Conservation (phyloP, 2,329 filamentous ascomycete genomes). For the Exophiala calicioides region DNA sequence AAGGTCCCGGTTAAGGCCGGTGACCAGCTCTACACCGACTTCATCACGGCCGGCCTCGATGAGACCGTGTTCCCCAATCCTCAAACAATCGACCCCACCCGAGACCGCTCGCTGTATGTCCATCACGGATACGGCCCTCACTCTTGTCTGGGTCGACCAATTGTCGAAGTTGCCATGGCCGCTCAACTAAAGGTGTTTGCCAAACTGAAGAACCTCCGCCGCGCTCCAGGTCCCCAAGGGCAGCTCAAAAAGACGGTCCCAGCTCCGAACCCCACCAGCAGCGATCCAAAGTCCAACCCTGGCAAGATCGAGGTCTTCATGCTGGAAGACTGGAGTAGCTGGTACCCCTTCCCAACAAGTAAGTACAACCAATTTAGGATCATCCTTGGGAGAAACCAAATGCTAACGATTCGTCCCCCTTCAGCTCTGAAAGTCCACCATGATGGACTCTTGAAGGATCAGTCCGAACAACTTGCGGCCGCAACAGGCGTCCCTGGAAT, state of each 20-base stretch:
- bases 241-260: constrained; percentile 43
- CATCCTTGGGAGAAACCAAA: background rate
- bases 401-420: constrained; percentile 8
- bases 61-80: constrained; percentile 42
- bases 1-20: constrained; percentile 23
- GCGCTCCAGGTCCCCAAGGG: constrained; percentile 44
- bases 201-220: constrained; percentile 43
- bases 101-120: constrained; percentile 44
- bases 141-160: constrained; percentile 47
- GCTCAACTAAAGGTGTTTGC: constrained; percentile 46
- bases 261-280: constrained; percentile 29
- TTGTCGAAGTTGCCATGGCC: constrained; percentile 45
- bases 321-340: constrained; percentile 45
- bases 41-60: constrained; percentile 38
- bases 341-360: constrained; percentile 44
- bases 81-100: constrained; percentile 46
- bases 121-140: constrained; percentile 52
- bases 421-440: constrained; percentile 32
- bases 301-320: constrained; percentile 48
- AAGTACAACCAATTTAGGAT: constrained; percentile 8
- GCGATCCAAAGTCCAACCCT: constrained; percentile 32
- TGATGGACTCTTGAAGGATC: constrained; percentile 25
- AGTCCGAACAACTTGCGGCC: constrained; percentile 25
- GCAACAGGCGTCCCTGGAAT: constrained; percentile 29
- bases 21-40: constrained; percentile 32